These are phyloP conservation scores for Capsella bursapastoris DNA, from an alignment of 345 rosid species.

Conservation along the genomic window DNA sequence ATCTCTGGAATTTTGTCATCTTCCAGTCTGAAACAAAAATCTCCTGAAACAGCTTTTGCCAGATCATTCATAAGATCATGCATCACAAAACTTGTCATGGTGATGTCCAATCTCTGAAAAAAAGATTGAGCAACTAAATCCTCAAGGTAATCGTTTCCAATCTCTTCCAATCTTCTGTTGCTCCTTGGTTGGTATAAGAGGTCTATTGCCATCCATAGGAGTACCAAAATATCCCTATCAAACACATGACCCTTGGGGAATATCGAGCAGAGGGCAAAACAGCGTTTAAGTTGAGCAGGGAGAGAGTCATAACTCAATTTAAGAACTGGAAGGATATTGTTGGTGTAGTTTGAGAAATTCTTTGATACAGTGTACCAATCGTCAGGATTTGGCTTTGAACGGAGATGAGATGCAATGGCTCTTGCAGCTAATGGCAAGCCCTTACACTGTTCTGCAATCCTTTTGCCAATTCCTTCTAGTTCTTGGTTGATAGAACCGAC, in stretches of 20 bases:
- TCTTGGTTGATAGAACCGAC: conserved; percentile 34
- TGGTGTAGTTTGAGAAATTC: conserved; percentile 31
- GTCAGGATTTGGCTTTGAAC: conserved; percentile 22
- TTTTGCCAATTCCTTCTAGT: conserved; percentile 44
- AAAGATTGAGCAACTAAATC: conserved; percentile 37
- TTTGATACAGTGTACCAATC: conserved; percentile 44
- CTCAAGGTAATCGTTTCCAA: conserved; percentile 39
- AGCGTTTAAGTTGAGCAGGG: conserved; percentile 45
- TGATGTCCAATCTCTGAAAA: conserved; percentile 35
- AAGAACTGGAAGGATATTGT: conserved; percentile 38
- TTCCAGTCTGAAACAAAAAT: conserved; percentile 48
- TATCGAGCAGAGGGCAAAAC: conserved; percentile 49
- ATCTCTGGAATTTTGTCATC: conserved; percentile 31
- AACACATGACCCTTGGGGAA: conserved; percentile 48
- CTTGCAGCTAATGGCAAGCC: conserved; percentile 54
- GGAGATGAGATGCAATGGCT: conserved; percentile 44
- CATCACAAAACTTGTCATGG: conserved; percentile 43
- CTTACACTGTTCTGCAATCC: conserved; percentile 46
- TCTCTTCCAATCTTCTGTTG: conserved; percentile 40
- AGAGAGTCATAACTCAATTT: conserved; percentile 45
- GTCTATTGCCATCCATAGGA: conserved; percentile 52
- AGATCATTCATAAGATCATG: conserved; percentile 54
- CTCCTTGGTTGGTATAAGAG: conserved; percentile 45
- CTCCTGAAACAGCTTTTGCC: conserved; percentile 48
- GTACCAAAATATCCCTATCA: conserved; percentile 37